Evolutionary conservation across 805 yeast genomes (phyloP).

Genomic region (Yarrowia bubula): DNA sequence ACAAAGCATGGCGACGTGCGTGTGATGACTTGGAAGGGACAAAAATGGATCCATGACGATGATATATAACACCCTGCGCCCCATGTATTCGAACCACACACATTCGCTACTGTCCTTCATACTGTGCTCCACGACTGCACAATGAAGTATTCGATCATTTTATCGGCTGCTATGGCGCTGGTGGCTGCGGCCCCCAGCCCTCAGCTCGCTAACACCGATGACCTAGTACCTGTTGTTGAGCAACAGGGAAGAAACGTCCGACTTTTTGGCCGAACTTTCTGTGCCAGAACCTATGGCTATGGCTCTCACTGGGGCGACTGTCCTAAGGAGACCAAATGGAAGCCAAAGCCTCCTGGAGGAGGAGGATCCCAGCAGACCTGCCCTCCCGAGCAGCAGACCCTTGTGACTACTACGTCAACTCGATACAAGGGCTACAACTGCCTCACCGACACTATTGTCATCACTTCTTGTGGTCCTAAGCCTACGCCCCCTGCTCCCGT

Average conservation of each 20-base stretch:
- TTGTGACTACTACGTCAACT: not conserved
- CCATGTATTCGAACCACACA: not conserved
- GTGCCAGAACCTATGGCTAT: not conserved
- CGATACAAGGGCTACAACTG: conserved; percentile 1
- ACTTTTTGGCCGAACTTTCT: conserved; percentile 4
- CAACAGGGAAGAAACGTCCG: conserved; percentile 9
- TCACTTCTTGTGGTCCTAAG: not conserved
- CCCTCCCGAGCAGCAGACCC: conserved; percentile 4
- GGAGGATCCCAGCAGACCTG: not conserved
- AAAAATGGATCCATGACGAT: not conserved
- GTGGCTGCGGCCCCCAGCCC: conserved; percentile 17
- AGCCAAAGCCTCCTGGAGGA: not conserved
- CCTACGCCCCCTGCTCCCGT: not conserved
- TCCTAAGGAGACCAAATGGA: not conserved
- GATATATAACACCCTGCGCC: conserved; percentile 22
- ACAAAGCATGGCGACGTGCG: conserved; percentile 12
- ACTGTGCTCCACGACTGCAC: conserved; percentile 13
- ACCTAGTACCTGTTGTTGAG: conserved; percentile 13
- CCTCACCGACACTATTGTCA: not conserved
- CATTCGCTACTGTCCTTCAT: conserved; percentile 24
- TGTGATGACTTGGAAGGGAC: not conserved
- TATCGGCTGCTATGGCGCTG: conserved; percentile 9
- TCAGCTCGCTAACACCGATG: not conserved
- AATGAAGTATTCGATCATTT: conserved; percentile 19
- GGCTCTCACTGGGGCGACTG: conserved; percentile 7